Evolutionary conservation across 1,139 yeast species (phyloP), one percentile per base, ranked within the genome.

Genomic region (Debaryomyces nepalensis): DNA sequence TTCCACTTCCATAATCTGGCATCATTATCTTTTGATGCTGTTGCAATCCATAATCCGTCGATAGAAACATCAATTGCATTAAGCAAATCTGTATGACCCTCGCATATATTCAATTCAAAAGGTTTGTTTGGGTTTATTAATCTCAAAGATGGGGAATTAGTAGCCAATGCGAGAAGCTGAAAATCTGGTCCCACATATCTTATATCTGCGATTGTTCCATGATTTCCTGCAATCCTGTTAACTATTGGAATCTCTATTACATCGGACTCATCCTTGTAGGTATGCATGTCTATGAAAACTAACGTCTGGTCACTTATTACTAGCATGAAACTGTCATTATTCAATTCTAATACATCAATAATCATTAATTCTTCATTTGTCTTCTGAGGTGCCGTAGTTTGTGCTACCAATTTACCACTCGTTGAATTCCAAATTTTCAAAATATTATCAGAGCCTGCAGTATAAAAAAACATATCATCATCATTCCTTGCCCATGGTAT

Each of bases 201-300:
- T 64, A 89, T 77, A 57, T 89, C 99, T 6, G 97, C 96, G 55
- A 93, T 84, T 26, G 95, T 95, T 47, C 97, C 98, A 63, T 93
- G 97, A 61, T 91, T 90, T 54, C 98, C 98, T 1, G 97, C 95
- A 51, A 90, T 74, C 35, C 82, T 73, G 41, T 81, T 72, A 8
- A 64, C 52, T 3, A 79, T 59, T 8, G 77, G 73, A 7, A 87
- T 63, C 12, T 58, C 62, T 12, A 53, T 59, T n/a, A 59, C 52
- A 5, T 60, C 58, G 12, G 54, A 42, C 11, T 49, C 53, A 10
- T 59, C 46, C 12, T 61, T 58, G 5, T 62, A 54, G 7, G 41
- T 42, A n/a, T 48, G 33, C 12, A 74, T 46, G 46, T 78, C 77
- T 12, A 84, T 51, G 53, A 82, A 77, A 26, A 80, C 73, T 20